Percentiles rank a stretch among this genome's conserved stretches.
phyloP scores from a whole-genome alignment of 306 rosid species.

The Acacia confusa region DNA sequence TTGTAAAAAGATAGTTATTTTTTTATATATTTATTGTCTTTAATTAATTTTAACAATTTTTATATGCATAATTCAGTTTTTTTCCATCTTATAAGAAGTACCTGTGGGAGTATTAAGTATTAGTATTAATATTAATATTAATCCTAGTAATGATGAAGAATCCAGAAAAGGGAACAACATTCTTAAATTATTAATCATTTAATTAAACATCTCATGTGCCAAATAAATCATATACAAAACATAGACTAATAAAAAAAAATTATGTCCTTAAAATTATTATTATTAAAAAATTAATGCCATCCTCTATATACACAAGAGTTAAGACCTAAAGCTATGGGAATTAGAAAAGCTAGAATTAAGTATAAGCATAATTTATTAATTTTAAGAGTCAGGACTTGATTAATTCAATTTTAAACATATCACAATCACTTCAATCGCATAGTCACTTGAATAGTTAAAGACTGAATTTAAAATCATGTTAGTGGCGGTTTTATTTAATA shows the following conservation, averaged over 20 bases:
- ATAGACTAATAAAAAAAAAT: neutral
- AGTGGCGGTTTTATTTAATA: neutral
- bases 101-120: too few relatives aligned
- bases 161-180: neutral
- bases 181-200: too few relatives aligned
- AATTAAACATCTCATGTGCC: too few relatives aligned
- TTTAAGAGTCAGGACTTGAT: neutral
- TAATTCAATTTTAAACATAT: neutral
- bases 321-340: neutral
- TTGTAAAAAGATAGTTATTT: too few relatives aligned
- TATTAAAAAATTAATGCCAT: neutral
- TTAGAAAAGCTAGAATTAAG: neutral
- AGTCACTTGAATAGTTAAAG: neutral
- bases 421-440: neutral
- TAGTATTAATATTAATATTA: too few relatives aligned
- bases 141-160: neutral
- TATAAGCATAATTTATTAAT: neutral
- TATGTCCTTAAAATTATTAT: neutral
- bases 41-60: too few relatives aligned
- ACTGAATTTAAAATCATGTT: neutral
- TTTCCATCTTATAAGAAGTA: too few relatives aligned
- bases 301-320: neutral
- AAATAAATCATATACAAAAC: neutral
- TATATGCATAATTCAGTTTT: too few relatives aligned
- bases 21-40: too few relatives aligned